Base-by-base conservation (phyloP, 139 green algal genomes). In the Tetradesmus obliquus region DNA sequence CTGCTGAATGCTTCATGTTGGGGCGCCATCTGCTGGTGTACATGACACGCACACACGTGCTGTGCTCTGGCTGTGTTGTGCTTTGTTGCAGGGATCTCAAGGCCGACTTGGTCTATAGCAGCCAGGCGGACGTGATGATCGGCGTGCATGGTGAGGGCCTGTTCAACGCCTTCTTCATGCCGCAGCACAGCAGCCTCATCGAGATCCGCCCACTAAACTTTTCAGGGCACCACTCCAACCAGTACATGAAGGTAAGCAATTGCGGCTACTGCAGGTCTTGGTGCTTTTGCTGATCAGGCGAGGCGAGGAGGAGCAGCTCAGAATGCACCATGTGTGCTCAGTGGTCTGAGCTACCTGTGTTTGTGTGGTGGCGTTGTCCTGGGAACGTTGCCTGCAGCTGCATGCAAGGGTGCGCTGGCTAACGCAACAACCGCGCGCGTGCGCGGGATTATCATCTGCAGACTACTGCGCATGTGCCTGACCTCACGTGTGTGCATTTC, bases 141-240 rank as follows among this genome's bases (percentile, higher is more conserved):
- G 89, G 82, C 22, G 54, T 92, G 58, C 89, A 92, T 71, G 82
- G 82, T n/a, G 55, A 60, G 2, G 79, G 69, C 66, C 55, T 92
- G 9, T 84, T 86, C 69, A 53, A 76, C 13, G 89, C 82, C 19
- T 89, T 92, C 69, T 76, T 89, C 54, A 92, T 92, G 89, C 69
- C 57, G 2, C 79, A 58, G 53, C 82, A 81, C 54, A 88, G 60
- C 89, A 90, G 82, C 69, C 57, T 92, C 1, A 45, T 92, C n/a
- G 89, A 92, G 89, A 84, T 92, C 7, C 82, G 89, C 4, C 89
- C 89, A 5, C 24, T 71, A 0, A 55, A 55, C 20, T 89, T 86
- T 55, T 66, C 58, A 6, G 80, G 88, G 2, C 62, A n/a, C 7
- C 5, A 57, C 7, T 19, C 88, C 20, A 82, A 92, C 88, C 58